phyloP scores from a whole-genome alignment of 2,329 filamentous ascomycete species.

The Setomelanomma holmii region DNA sequence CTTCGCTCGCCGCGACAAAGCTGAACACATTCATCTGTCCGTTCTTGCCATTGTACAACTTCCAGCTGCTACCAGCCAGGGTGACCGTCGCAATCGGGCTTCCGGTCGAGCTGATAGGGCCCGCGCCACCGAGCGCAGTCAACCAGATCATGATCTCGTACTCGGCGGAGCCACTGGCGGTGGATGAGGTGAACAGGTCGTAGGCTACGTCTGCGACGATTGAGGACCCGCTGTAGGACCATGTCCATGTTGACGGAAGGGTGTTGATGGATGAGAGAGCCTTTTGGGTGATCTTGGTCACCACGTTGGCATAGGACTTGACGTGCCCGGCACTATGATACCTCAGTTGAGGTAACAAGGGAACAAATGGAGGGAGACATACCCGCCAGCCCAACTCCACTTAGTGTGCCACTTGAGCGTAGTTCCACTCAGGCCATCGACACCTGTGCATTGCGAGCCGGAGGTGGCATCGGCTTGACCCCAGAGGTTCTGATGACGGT shows the following conservation, averaged over 20 bases:
- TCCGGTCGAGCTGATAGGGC: slow-evolving; percentile 66
- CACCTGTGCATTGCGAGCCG: slow-evolving; percentile 56
- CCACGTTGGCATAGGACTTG: slow-evolving; percentile 55
- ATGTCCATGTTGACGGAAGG: slow-evolving; percentile 56
- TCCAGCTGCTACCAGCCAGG: slow-evolving; percentile 63
- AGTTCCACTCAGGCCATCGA: slow-evolving; percentile 47
- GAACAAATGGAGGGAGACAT: slow-evolving; percentile 7
- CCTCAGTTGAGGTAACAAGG: slow-evolving; percentile 14
- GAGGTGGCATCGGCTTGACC: slow-evolving; percentile 49
- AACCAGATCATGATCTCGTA: slow-evolving; percentile 75
- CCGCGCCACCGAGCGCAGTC: slow-evolving; percentile 63
- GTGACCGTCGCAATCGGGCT: slow-evolving; percentile 61
- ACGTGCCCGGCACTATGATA: slow-evolving; percentile 44
- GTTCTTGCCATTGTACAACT: slow-evolving; percentile 68
- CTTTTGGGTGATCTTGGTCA: slow-evolving; percentile 43
- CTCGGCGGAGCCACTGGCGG: slow-evolving; percentile 54
- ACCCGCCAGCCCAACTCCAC: slow-evolving; percentile 54
- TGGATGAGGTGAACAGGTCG: slow-evolving; percentile 65
- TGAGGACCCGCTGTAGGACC: slow-evolving; percentile 57
- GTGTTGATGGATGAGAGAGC: slow-evolving; percentile 48
- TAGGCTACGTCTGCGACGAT: slow-evolving; percentile 67
- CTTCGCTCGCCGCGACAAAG: slow-evolving; percentile 60
- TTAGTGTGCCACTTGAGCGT: slow-evolving; percentile 55
- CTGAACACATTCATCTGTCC: slow-evolving; percentile 67
- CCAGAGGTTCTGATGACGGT: slow-evolving; percentile 50